These are phyloP conservation scores for carrot (Daucus carota) DNA, from an alignment of 129 eudicot species.

Conservation along the genomic window DH1_v3.0 NC_030382.2:55985501-55986000, in stretches of 20 bases:
- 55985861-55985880: constrained; percentile 81
- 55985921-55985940: constrained; percentile 72
- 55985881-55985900: constrained; percentile 64
- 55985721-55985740: constrained; percentile 57
- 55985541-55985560: constrained; percentile 23
- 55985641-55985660: constrained; percentile 97
- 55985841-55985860: constrained; percentile 79
- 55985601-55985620: constrained; percentile 64
- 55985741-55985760: constrained; percentile 79
- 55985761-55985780: constrained; percentile 81
- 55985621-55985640: constrained; percentile 54
- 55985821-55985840: constrained; percentile 81
- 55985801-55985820: constrained; percentile 57
- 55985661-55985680: constrained; percentile 81
- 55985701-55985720: constrained; percentile 64
- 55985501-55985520: background rate
- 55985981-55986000: constrained; percentile 67
- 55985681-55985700: constrained; percentile 75
- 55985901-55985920: constrained; percentile 46
- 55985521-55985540: constrained; percentile 13
- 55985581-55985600: constrained; percentile 42
- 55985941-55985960: constrained; percentile 88
- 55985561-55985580: constrained; percentile 27
- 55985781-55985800: constrained; percentile 40
- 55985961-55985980: constrained; percentile 73